phyloP scores from a whole-genome alignment of 2,329 filamentous ascomycete genomes.

The Neofusicoccum sp. region DNA sequence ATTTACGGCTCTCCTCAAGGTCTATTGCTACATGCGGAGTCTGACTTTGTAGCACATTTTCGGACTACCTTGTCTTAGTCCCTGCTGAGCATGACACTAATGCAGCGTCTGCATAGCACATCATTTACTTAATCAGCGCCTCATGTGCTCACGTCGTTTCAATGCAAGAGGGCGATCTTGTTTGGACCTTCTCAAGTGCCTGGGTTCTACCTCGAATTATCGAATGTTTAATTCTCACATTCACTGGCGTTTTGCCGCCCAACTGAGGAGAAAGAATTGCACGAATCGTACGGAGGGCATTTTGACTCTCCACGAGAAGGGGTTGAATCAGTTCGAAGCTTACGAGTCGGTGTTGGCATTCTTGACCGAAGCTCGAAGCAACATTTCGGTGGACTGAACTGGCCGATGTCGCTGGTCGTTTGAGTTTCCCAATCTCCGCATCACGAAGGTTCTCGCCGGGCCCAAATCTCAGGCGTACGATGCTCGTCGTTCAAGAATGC shows the following conservation, averaged over 20 bases:
- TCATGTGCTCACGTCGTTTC: no score
- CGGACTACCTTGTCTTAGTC: not conserved
- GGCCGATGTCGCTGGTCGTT: not conserved
- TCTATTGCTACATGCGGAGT: not conserved
- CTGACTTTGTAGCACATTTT: not conserved
- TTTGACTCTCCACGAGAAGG: not conserved
- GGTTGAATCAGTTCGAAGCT: not conserved
- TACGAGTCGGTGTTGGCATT: not conserved
- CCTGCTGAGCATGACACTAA: not conserved
- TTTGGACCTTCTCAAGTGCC: no score
- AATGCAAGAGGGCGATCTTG: no score
- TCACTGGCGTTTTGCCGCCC: not conserved
- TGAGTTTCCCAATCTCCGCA: slow-evolving; percentile 4
- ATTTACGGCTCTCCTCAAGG: no score
- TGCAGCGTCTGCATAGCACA: not conserved
- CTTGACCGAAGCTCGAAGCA: not conserved
- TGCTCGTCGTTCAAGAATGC: not conserved
- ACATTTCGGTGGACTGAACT: not conserved
- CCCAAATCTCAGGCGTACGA: not conserved
- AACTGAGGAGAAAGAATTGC: not conserved
- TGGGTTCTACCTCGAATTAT: no score
- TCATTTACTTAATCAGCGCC: not conserved
- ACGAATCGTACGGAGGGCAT: no score
- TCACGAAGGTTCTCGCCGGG: slow-evolving; percentile 5
- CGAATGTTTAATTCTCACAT: no score